Base-by-base conservation (phyloP, 495 filamentous ascomycete species). In the Penicillium lividum region DNA sequence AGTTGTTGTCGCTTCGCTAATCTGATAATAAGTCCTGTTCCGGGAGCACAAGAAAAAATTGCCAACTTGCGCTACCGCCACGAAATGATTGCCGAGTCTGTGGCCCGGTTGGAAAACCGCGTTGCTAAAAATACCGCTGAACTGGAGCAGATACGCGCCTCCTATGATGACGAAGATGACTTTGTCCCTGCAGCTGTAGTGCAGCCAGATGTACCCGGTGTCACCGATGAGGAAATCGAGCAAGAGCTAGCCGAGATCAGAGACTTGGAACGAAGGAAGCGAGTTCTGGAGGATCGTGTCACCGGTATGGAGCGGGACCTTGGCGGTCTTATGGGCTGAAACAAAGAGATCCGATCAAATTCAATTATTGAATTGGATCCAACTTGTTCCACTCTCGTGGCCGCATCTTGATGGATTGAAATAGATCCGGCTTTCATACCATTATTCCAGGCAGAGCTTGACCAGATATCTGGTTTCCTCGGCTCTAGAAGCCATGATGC, bases 251-350 rank as follows among this genome's bases (percentile, higher is more conserved):
- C 94, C 54, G 94, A 98, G 72, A 98, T 98, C 71, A 92, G 92
- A 16, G 95, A 98, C 69, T 76, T 98, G 40, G 97, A 98, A 51
- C 95, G 97, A 71, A 97, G 92, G 4, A 94, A 93, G 75, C 82
- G 77, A 46, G 79, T 78, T 40, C 63, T 98, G 29, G 92, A 97
- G 72, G 86, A 84, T 34, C 84, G 91, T 52, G 82, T 97, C 30
- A 84, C 76, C 47, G 86, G 85, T 4, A 89, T 97, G 81, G 92
- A 93, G 58, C 84, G 81, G 57, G 91, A 97, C 69, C 73, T 97
- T 18, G 86, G 84, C 3, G 87, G 86, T 0, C 65, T 95, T 7
- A 63, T 81, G 54, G 68, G 81, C 51, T 86, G 74, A 83, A 18
- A 22, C 7, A 40, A 49, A 13, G 7, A 40, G 10, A 5, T 40